Conservation (phyloP, 2,329 filamentous ascomycete species). For the Paraphoma sp. region DNA sequence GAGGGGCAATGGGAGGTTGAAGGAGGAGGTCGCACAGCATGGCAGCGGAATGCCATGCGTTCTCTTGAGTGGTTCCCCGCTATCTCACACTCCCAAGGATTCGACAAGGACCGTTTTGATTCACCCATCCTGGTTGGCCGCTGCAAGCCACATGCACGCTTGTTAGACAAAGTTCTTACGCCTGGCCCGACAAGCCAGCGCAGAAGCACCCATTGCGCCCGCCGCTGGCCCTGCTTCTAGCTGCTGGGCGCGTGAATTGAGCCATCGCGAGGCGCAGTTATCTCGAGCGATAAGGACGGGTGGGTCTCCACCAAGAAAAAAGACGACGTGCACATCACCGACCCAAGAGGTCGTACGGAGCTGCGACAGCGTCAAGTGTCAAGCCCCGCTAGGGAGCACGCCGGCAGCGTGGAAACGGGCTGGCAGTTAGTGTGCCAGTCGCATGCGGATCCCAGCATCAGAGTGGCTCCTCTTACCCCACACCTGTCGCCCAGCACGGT, state of each 20-base stretch:
- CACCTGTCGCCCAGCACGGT: slow-evolving; percentile 15
- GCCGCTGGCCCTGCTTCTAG: background rate
- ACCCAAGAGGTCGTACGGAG: background rate
- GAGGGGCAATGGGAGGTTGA: slow-evolving; percentile 24
- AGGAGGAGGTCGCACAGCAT: slow-evolving; percentile 36
- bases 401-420: slow-evolving; percentile 37
- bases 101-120: slow-evolving; percentile 39
- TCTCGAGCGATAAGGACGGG: background rate
- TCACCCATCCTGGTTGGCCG: slow-evolving; percentile 29
- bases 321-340: background rate
- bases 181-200: slow-evolving; percentile 24
- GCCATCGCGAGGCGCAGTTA: background rate
- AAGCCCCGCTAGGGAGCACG: slow-evolving; percentile 11
- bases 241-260: slow-evolving; percentile 6
- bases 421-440: slow-evolving; percentile 27
- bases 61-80: slow-evolving; percentile 34
- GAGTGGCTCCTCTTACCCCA: slow-evolving; percentile 19
- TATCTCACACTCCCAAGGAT: slow-evolving; percentile 29
- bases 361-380: slow-evolving; percentile 1
- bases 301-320: background rate
- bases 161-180: slow-evolving; percentile 20
- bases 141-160: slow-evolving; percentile 42
- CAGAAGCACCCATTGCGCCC: slow-evolving; percentile 7
- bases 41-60: slow-evolving; percentile 36
- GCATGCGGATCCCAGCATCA: slow-evolving; percentile 27